Conservation (phyloP, 495 filamentous ascomycete genomes). For the Pyronema domesticum region DNA sequence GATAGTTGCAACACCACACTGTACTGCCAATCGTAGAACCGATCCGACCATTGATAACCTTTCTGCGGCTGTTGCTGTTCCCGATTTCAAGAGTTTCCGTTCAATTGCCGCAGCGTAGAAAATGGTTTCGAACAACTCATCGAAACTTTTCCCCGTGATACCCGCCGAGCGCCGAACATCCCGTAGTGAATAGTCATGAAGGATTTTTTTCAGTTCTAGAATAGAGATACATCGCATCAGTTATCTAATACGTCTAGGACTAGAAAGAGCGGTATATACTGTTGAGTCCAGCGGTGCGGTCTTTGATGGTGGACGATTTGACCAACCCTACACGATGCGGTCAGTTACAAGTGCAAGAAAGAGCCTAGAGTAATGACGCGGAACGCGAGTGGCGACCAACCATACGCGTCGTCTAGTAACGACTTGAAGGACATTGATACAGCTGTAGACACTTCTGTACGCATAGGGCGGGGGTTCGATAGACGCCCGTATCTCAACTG, state of each 20-base stretch:
- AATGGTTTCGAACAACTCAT: constrained; percentile 63
- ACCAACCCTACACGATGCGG: no score
- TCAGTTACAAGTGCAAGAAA: no score
- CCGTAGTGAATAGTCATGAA: background rate
- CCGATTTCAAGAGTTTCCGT: constrained; percentile 40
- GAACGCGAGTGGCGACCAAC: background rate
- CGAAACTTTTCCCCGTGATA: constrained; percentile 58
- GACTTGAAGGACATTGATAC: background rate
- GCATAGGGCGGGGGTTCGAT: no score
- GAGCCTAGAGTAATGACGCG: no score
- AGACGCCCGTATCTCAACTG: no score
- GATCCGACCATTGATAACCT: constrained; percentile 55
- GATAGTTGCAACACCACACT: constrained; percentile 47
- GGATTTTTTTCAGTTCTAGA: no score
- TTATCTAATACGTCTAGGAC: no score
- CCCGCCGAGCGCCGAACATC: background rate
- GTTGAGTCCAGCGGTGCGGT: background rate
- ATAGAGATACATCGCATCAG: no score
- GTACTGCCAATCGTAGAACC: constrained; percentile 50
- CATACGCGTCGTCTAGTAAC: background rate
- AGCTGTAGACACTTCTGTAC: no score
- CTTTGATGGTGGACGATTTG: background rate
- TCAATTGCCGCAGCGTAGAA: constrained; percentile 53
- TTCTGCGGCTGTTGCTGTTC: constrained; percentile 24
- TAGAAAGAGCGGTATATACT: no score